Conservation (phyloP, 345 rosid genomes). For the Syzygium aqueum region DNA sequence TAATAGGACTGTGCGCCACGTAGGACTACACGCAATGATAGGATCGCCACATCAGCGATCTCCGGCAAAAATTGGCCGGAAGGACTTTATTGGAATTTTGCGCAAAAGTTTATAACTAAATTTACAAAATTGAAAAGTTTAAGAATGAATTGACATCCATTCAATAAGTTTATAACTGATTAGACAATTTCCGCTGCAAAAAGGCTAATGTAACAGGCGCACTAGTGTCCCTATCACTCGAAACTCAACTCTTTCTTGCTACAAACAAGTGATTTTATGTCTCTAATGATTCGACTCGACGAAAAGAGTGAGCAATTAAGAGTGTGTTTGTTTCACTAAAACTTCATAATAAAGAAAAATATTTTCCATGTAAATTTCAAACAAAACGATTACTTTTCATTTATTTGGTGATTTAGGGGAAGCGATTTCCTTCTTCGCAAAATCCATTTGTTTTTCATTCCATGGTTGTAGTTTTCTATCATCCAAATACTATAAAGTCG, state of each 20-base stretch:
- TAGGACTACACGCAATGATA: no score
- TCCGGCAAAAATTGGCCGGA: accelerated
- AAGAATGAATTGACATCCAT: accelerated
- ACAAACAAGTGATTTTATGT: neutral
- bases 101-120: accelerated
- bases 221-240: neutral
- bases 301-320: neutral
- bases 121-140: neutral
- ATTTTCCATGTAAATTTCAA: neutral
- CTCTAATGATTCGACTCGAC: accelerated
- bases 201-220: neutral
- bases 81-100: accelerated
- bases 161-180: neutral
- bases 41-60: accelerated
- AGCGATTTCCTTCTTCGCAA: neutral
- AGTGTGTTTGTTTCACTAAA: accelerated
- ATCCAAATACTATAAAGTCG: accelerated
- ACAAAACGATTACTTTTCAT: accelerated
- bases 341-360: neutral
- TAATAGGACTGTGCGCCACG: accelerated
- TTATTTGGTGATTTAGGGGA: neutral
- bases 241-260: accelerated
- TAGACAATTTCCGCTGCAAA: neutral
- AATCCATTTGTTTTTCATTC: neutral
- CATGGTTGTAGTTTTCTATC: no score